phyloP scores from a whole-genome alignment of 495 filamentous ascomycete genomes.

The Xylaria bambusicola region DNA sequence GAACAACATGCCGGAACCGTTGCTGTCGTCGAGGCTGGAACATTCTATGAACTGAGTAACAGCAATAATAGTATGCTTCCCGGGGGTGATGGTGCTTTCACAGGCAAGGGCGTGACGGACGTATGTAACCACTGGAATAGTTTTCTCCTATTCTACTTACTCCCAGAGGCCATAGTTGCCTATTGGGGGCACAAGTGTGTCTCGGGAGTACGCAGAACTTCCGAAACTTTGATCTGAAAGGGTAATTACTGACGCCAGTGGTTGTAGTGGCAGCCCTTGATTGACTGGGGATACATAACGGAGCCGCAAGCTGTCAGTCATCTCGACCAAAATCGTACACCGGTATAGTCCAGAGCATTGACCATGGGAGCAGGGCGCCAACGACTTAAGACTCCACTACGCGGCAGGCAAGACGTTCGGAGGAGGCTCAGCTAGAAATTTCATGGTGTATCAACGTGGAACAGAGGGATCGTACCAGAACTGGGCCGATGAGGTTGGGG shows the following conservation, averaged over 20 bases:
- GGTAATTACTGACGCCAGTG: too few species aligned
- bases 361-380: constrained; percentile 17
- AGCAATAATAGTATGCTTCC: constrained; percentile 48
- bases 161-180: too few species aligned
- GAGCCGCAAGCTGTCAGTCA: constrained; percentile 17
- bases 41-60: constrained; percentile 53
- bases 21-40: constrained; percentile 58
- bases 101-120: constrained; percentile 16
- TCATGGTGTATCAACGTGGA: constrained; percentile 51
- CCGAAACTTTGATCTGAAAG: too few species aligned
- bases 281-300: constrained; percentile 51
- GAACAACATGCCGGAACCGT: constrained; percentile 26
- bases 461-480: constrained; percentile 41
- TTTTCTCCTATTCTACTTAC: too few species aligned
- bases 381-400: constrained; percentile 38
- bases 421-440: constrained; percentile 51
- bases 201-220: too few species aligned
- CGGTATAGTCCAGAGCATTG: background rate
- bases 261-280: constrained; percentile 34
- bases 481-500: constrained; percentile 49
- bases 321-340: background rate
- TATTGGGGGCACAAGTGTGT: too few species aligned
- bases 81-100: constrained; percentile 9
- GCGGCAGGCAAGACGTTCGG: constrained; percentile 47
- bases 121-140: too few species aligned